Evolutionary conservation across 2,329 filamentous ascomycete species (phyloP), one percentile per base, ranked within the genome.

Genomic region (Botryotinia convoluta): DNA sequence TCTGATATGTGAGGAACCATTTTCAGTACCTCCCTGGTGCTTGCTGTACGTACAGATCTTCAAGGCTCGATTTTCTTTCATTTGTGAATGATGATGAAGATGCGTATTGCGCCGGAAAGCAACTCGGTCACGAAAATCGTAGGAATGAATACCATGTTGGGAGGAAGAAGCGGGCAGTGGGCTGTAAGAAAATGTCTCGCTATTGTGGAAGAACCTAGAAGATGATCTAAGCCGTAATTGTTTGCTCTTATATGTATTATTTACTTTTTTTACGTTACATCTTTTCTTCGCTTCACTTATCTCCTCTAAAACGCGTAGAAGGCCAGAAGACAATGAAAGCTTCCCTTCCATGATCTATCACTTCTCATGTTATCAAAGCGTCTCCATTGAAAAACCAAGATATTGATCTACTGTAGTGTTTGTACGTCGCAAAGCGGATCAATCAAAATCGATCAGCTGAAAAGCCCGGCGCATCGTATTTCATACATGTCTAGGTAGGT

Each of bases 341-440:
- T 69, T 72, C 57, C 63, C 63, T 65, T 71, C 54, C 42, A 51
- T 59, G 35, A 63, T 63, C 73, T 69, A 35, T 69, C 65, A 65
- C 61, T 29, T 62, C 48, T 72, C 35, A 35, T 65, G 39, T 32
- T 22, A 29, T 76, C 73, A 74, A 75, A 72, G 74, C 73, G 75
- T 63, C 57, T 63, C 68, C 64, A 44, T 59, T 32, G 37, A 37
- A 18, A n/a, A 69, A 20, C 35, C 35, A n/a, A 65, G n/a, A 35
- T 48, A 32, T 29, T 32, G 51, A 29, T 48, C 45, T 45, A 42
- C 37, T 26, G 37, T 29, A 54, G 51, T 54, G 51, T 57, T 57
- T 29, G 14, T 9, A 32, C 51, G 16, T 57, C 51, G 51, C 51
- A 32, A 57, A 57, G 51, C 51, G 51, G 51, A 57, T 59, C 48